A percentile compares a stretch with the other conserved stretches of the same genome.
These are phyloP conservation scores for Hippophae gyantsensis DNA, from an alignment of 306 rosid species.

Conservation along the genomic window DNA sequence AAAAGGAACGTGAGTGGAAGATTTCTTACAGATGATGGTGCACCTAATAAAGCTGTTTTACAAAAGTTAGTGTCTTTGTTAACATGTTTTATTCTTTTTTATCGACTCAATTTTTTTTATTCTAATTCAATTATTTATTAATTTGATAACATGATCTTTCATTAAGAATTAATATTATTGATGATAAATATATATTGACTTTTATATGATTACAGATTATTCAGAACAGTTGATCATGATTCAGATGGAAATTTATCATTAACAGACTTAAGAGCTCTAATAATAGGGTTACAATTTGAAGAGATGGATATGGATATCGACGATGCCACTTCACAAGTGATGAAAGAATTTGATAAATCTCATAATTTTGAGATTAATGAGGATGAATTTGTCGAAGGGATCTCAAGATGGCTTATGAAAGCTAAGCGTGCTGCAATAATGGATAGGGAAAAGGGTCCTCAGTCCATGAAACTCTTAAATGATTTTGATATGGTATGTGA, in stretches of 20 bases:
- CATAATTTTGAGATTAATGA: constrained; percentile 1
- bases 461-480: constrained; percentile 7
- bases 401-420: constrained; percentile 26
- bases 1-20: constrained; percentile 17
- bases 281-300: constrained; percentile 29
- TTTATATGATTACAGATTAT: constrained; percentile 19
- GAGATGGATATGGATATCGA: constrained; percentile 18
- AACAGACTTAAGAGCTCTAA: constrained; percentile 28
- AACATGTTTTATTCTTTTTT: background rate
- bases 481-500: constrained; percentile 9
- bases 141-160: background rate
- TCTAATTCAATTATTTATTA: too few species aligned
- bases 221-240: constrained; percentile 23
- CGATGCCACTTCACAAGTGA: constrained; percentile 20
- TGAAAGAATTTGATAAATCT: constrained; percentile 20
- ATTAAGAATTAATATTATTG: background rate
- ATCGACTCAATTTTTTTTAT: too few species aligned
- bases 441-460: constrained; percentile 3
- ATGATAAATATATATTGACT: background rate
- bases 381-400: constrained; percentile 32
- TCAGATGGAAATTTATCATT: constrained; percentile 22
- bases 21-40: constrained; percentile 30
- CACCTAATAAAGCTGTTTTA: constrained; percentile 25
- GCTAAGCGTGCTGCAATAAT: constrained; percentile 17
- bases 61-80: constrained; percentile 18